Conservation (phyloP, 2,329 filamentous ascomycete genomes). For the Paraphaeosphaeria minitans region DNA sequence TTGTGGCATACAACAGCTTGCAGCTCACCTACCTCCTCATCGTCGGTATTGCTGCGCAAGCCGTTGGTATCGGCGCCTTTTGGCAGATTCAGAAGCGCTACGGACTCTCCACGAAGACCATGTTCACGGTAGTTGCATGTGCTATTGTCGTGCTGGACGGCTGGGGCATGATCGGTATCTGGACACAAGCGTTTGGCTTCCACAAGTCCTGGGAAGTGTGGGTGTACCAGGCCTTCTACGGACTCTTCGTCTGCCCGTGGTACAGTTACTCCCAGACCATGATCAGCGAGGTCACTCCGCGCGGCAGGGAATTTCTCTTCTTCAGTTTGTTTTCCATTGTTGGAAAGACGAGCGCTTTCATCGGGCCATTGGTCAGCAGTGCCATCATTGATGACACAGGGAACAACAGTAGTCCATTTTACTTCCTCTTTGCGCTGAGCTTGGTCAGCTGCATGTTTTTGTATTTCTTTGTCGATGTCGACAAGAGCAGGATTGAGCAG, state of each 20-base stretch:
- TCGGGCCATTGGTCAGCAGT: slow-evolving; percentile 70
- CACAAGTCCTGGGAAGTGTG: slow-evolving; percentile 61
- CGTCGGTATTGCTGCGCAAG: slow-evolving; percentile 68
- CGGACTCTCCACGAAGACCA: slow-evolving; percentile 65
- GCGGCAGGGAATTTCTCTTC: slow-evolving; percentile 72
- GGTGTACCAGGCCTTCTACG: slow-evolving; percentile 61
- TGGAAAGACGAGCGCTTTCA: slow-evolving; percentile 70
- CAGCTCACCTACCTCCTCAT: slow-evolving; percentile 69
- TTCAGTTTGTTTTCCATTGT: slow-evolving; percentile 72
- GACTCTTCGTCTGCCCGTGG: slow-evolving; percentile 71
- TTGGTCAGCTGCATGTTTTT: slow-evolving; percentile 25
- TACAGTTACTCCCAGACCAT: slow-evolving; percentile 74
- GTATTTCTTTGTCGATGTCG: slow-evolving; percentile 32
- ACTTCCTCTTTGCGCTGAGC: slow-evolving; percentile 58
- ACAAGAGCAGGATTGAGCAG: slow-evolving; percentile 32
- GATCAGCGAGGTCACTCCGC: slow-evolving; percentile 71
- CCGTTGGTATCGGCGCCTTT: slow-evolving; percentile 65
- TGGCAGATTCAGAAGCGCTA: slow-evolving; percentile 67
- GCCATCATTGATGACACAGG: slow-evolving; percentile 69
- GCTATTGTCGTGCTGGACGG: slow-evolving; percentile 1
- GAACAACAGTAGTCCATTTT: slow-evolving; percentile 67
- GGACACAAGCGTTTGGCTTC: slow-evolving; percentile 60
- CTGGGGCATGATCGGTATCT: slow-evolving; percentile 65
- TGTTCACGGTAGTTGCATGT: slow-evolving; percentile 68
- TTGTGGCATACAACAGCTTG: slow-evolving; percentile 69